Evolutionary conservation across 768 basidiomycete species (phyloP), one percentile per base, ranked within the genome.

Genomic region (Mrakia frigida): DNA sequence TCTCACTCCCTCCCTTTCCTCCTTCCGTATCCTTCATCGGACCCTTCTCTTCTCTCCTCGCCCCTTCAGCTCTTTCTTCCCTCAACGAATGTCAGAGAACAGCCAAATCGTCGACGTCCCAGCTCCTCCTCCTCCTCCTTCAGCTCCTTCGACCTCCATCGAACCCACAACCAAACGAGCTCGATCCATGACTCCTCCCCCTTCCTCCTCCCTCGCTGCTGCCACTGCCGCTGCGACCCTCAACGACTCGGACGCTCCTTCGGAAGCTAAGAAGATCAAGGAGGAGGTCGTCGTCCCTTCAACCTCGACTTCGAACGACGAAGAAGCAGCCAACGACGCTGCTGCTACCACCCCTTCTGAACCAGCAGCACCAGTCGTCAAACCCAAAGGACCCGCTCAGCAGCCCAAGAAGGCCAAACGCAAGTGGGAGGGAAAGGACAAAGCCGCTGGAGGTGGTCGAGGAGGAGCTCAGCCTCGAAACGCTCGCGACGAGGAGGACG

Each of bases 391-490:
- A 39, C 2, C 35, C 0, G 33, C 23, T 14, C 5, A 56, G n/a
- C 56, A 56, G 56, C 6, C n/a, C 35, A 72, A 37, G 71, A 72
- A 72, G 71, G 33, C 50, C 21, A 56, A 41, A 14, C 53, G 52
- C 21, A 60, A 72, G 37, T 56, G 71, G 59, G 71, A 72, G 16
- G 59, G 50, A n/a, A 72, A 72, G 71, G 71, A 72, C 53, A 35
- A 53, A 18, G 56, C 56, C 9, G 56, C 25, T n/a, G 56, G 56
- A 56, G n/a, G 10, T 5, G 14, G 50, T 2, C 5, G 71, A 46
- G n/a, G 28, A n/a, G 43, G 53, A 33, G 43, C 52, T 23, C 31
- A 50, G 25, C 31, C 52, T 21, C 31, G 71, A 35, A 72, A 59
- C 35, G 35, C 23, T 35, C 35, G 65, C 25, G 65, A 68, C 37